These are phyloP conservation scores for Neopestalotiopsis sp. DNA, from an alignment of 2,329 filamentous ascomycete genomes.

Conservation along the genomic window DNA sequence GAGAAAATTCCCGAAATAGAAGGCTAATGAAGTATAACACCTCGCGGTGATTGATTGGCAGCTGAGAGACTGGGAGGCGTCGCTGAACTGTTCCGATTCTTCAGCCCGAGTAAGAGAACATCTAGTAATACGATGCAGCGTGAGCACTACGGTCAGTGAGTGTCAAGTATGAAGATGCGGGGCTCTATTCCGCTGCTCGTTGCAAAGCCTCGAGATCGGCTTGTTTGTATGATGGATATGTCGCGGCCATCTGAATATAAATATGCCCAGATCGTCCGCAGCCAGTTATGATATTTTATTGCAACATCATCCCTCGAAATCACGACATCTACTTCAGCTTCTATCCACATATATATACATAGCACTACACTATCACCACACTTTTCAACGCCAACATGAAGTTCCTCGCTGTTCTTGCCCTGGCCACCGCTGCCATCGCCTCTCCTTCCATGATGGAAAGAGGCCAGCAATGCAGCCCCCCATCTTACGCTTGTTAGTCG, in stretches of 20 bases:
- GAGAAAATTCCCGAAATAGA: not conserved
- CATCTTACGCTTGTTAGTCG: constrained; percentile 29
- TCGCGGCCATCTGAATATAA: not conserved
- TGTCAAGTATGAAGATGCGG: not conserved
- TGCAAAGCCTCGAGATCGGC: too few relatives aligned
- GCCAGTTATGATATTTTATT: not conserved
- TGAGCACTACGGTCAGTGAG: not conserved
- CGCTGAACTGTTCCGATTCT: not conserved
- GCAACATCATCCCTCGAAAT: not conserved
- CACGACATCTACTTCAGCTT: not conserved
- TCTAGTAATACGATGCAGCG: not conserved
- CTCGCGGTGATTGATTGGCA: not conserved
- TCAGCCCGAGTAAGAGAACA: not conserved
- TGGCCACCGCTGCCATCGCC: constrained; percentile 28
- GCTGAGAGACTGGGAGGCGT: not conserved
- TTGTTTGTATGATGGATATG: not conserved
- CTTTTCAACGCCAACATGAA: constrained; percentile 30
- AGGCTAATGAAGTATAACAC: not conserved
- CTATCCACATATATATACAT: not conserved
- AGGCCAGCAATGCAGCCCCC: constrained; percentile 28
- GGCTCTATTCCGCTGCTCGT: not conserved
- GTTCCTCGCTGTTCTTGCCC: constrained; percentile 28
- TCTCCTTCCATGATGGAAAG: constrained; percentile 18
- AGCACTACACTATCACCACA: not conserved
- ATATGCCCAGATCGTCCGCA: not conserved